Conservation (phyloP, 495 filamentous ascomycete species). For the Massariosphaeria phaeospora region DNA sequence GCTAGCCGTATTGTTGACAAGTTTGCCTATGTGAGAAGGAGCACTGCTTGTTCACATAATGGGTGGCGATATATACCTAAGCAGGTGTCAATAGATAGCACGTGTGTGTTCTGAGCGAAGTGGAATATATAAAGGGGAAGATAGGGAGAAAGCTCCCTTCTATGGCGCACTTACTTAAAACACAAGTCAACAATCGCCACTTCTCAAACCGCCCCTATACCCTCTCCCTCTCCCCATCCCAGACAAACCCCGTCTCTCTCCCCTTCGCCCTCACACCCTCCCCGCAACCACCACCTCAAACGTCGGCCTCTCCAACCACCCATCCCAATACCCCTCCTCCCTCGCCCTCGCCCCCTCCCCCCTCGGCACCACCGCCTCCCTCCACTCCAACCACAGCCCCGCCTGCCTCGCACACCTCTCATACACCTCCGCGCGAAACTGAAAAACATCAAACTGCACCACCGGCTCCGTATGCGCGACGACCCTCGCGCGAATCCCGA, state of each 20-base stretch:
- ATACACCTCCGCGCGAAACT: constrained; percentile 20
- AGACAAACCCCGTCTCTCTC: no score
- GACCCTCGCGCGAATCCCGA: constrained; percentile 20
- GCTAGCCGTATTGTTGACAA: no score
- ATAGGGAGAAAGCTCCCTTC: no score
- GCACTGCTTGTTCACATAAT: no score
- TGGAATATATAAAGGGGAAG: no score
- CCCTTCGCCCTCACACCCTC: not conserved
- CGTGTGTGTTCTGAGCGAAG: no score
- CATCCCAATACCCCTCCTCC: constrained; percentile 14
- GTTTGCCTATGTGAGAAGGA: no score
- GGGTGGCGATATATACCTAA: no score
- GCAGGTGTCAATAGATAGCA: no score
- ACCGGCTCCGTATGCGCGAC: constrained; percentile 1
- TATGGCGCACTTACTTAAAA: no score
- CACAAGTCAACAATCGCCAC: no score
- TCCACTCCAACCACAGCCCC: constrained; percentile 19
- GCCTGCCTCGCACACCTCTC: constrained; percentile 20
- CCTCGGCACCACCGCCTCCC: constrained; percentile 10
- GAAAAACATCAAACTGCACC: constrained; percentile 20
- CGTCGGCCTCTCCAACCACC: constrained; percentile 16
- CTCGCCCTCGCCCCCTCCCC: constrained; percentile 24
- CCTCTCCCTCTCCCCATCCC: not conserved
- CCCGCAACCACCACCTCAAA: constrained; percentile 13
- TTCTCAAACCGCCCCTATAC: no score